Percentiles rank a stretch among this genome's conserved stretches.
These are phyloP conservation scores for Parmelia sp. DNA, from an alignment of 495 filamentous ascomycete species.

Conservation along the genomic window DNA sequence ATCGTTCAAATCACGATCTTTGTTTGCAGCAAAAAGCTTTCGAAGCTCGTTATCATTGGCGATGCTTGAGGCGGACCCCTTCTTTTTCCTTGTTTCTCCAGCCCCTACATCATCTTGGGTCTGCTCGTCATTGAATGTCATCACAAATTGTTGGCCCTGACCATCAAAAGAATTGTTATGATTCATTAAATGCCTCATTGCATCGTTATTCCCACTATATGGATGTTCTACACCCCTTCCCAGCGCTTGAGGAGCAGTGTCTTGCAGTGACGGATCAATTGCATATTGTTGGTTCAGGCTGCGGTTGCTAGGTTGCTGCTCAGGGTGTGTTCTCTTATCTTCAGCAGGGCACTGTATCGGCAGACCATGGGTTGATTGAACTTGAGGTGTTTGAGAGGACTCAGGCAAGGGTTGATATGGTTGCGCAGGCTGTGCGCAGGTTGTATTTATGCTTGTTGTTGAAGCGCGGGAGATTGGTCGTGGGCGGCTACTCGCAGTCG, in stretches of 20 bases:
- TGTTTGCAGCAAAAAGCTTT: constrained; percentile 70
- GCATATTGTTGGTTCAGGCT: constrained; percentile 44
- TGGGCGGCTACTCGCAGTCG: constrained; percentile 48
- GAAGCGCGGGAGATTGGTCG: constrained; percentile 74
- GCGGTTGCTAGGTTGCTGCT: constrained; percentile 51
- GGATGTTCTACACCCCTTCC: constrained; percentile 42
- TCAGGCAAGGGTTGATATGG: constrained; percentile 51
- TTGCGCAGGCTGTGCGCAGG: constrained; percentile 58
- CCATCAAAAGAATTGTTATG: constrained; percentile 58
- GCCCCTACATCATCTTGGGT: constrained; percentile 52
- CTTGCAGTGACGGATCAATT: constrained; percentile 47
- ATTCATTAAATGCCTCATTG: constrained; percentile 30
- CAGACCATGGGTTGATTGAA: constrained; percentile 36
- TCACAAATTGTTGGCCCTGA: constrained; percentile 58
- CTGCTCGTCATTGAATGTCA: constrained; percentile 54
- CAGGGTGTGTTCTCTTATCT: constrained; percentile 56
- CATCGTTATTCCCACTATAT: constrained; percentile 32
- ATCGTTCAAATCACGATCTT: constrained; percentile 66
- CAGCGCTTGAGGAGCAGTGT: constrained; percentile 46
- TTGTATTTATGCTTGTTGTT: constrained; percentile 72
- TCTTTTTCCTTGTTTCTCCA: constrained; percentile 57
- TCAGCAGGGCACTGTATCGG: constrained; percentile 50
- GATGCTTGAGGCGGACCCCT: constrained; percentile 61
- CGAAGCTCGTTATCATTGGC: constrained; percentile 91
- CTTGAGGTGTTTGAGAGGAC: constrained; percentile 40